phyloP scores from a whole-genome alignment of 176 grass and related monocot genomes.

The Oryza brachyantha region DNA sequence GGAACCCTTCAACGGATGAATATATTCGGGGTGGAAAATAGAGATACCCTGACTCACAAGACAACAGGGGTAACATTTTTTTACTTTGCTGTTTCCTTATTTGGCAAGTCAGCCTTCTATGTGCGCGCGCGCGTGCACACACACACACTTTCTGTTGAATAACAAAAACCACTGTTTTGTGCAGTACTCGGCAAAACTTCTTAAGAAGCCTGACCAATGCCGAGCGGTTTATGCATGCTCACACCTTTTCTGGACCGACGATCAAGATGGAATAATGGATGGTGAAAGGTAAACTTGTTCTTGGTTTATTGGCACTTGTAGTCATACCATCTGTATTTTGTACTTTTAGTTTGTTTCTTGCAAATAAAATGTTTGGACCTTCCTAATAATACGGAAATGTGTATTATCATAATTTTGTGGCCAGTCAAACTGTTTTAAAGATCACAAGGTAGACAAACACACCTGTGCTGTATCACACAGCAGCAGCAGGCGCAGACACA shows the following conservation, averaged over 20 bases:
- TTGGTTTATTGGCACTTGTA: background rate
- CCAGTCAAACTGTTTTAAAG: background rate
- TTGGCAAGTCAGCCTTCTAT: background rate
- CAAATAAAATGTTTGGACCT: conserved; percentile 3
- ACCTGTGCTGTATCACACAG: background rate
- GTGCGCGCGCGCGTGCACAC: too few relatives aligned
- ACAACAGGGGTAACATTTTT: conserved; percentile 81
- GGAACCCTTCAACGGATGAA: conserved; percentile 94
- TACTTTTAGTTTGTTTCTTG: background rate
- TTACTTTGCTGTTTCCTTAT: conserved; percentile 21
- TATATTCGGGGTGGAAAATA: conserved; percentile 96
- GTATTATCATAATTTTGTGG: background rate
- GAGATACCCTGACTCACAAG: conserved; percentile 97
- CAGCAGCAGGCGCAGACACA: background rate
- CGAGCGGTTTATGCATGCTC: conserved; percentile 99
- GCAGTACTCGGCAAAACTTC: conserved; percentile 97
- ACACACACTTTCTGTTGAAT: background rate
- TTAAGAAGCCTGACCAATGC: conserved; percentile 97
- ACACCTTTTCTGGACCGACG: conserved; percentile 97
- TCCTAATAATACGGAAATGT: conserved; percentile 8
- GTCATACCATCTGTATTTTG: background rate
- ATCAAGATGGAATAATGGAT: conserved; percentile 97
- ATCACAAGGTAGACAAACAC: background rate
- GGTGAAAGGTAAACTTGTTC: conserved; percentile 79
- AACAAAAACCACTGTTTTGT: conserved; percentile 26